Base-by-base conservation (phyloP, 2,329 filamentous ascomycete genomes). In the Xylaria sp. region DNA sequence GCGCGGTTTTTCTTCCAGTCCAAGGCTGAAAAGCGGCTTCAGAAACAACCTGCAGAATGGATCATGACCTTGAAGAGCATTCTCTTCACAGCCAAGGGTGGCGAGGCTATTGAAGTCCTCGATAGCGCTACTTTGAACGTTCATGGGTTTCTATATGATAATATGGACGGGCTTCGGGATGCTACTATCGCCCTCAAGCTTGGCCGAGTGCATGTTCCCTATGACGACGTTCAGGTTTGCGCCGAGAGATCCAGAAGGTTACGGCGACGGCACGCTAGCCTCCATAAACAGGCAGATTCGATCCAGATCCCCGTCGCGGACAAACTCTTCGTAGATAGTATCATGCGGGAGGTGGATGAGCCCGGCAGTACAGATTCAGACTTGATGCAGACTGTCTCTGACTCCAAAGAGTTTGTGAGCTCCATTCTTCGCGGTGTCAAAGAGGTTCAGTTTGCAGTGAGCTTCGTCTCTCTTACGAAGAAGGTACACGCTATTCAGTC, bases 381-480 rank as follows among this genome's bases (percentile, higher is more conserved):
- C 33, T 85, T 97, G 63, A 90, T 94, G 63, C 91, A 92, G 77
- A 91, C 92, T 0, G 92, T 97, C 0, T 94, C 94, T 0, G 94
- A 97, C 75, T 97, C 94, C 0, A 95, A 94, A 74, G 94, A 97
- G 69, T 96, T 99, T 76, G 86, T 94, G 63, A 92, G 92, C 77
- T 97, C 96, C 0, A 90, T 97, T 47, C 83, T 99, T 56, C 89
- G 93, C 50, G 96, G 96, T 58, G 93, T 99, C 71, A 96, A 97
- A 77, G 96, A 99, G 78, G 92, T 99, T 13, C 96, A 99, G 78
- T 93, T 99, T 74, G 95, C 94, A 0, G 88, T 98, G 76, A 95
- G 95, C 79, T 96, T 95, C 78, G 87, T 97, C 72, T 93, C 93
- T 20, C 81, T 99, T 66, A 94, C 93, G 25, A 96, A 94, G 78